Base-by-base conservation (phyloP, 352 stramenopile genomes). In the Globisporangium sylvaticum region DNA sequence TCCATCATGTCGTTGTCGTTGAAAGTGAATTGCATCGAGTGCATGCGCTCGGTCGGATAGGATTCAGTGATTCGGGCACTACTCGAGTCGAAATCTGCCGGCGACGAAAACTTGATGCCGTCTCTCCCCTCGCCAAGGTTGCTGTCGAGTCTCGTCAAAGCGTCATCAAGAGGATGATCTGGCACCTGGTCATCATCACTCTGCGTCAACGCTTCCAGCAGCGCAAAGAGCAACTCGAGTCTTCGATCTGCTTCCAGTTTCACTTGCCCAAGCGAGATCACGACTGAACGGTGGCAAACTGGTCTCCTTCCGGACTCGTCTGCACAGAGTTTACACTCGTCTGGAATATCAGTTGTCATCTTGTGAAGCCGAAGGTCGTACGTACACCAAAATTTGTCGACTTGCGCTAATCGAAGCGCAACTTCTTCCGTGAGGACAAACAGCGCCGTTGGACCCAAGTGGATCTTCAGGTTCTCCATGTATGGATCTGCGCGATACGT, bases 341-440 rank as follows among this genome's bases (percentile, higher is more conserved):
- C 57, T 39, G 76, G 58, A 1, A 71, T 71, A n/a, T 82, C 73
- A 15, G 62, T 82, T 29, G 64, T 70, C n/a, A 73, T 72, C 54
- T 70, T 78, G 70, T 88, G 71, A 7, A 91, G 69, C 57, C 84
- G 70, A 3, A 90, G 76, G 27, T 95, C 88, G 64, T 95, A 96
- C 39, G 82, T 75, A 15, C 92, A 65, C 74, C 80, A 87, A n/a
- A 90, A 81, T 32, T 87, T 88, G 63, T 94, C 87, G 10, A 95
- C 76, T 73, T 96, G 88, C 1, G 89, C 87, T 2, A 96, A 70
- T 27, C 88, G 84, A 63, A 96, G 80, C 0, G 88, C 87, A n/a
- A 95, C 87, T 71, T 95, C 88, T 64, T 94, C 83, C 0, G 88
- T 95, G 39, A 96, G 57, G 1, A 96, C 87, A 62, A 91, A 94